These are phyloP conservation scores for Torulaspora microellipsoides DNA, from an alignment of 805 yeast species.

Conservation along the genomic window DNA sequence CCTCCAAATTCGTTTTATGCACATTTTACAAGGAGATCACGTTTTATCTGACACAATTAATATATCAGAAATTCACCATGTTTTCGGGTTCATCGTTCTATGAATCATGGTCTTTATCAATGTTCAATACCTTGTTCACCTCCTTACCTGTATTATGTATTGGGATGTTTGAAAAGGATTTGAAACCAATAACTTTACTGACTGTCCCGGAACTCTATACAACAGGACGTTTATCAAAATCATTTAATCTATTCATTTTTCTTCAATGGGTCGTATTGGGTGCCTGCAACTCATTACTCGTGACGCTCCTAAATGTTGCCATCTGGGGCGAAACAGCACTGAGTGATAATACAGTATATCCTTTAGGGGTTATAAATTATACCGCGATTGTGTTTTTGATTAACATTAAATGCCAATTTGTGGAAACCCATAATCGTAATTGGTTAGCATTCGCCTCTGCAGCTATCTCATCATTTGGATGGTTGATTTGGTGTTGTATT, in stretches of 20 bases:
- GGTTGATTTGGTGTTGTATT: constrained; percentile 77
- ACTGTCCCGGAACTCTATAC: constrained; percentile 89
- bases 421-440: constrained; percentile 76
- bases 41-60: constrained; percentile 83
- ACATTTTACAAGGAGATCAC: constrained; percentile 93
- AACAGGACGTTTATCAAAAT: constrained; percentile 67
- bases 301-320: constrained; percentile 61
- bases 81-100: constrained; percentile 91
- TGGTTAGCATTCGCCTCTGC: constrained; percentile 64
- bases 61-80: constrained; percentile 79
- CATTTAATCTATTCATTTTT: constrained; percentile 68
- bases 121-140: constrained; percentile 95
- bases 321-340: constrained; percentile 69
- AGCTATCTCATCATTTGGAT: constrained; percentile 73
- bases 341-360: constrained; percentile 72
- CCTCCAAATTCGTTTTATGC: constrained; percentile 84
- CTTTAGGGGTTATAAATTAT: constrained; percentile 72
- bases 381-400: constrained; percentile 69
- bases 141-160: constrained; percentile 85
- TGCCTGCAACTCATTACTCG: constrained; percentile 61
- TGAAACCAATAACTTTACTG: constrained; percentile 78
- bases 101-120: constrained; percentile 94
- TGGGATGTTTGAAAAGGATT: constrained; percentile 94
- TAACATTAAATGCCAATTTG: constrained; percentile 69
- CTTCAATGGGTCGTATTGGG: constrained; percentile 76